Percentiles rank a stretch among this genome's conserved stretches.
Conservation (phyloP, 1,284 basidiomycete genomes). For the Cryptococcus jaspeensis region DNA sequence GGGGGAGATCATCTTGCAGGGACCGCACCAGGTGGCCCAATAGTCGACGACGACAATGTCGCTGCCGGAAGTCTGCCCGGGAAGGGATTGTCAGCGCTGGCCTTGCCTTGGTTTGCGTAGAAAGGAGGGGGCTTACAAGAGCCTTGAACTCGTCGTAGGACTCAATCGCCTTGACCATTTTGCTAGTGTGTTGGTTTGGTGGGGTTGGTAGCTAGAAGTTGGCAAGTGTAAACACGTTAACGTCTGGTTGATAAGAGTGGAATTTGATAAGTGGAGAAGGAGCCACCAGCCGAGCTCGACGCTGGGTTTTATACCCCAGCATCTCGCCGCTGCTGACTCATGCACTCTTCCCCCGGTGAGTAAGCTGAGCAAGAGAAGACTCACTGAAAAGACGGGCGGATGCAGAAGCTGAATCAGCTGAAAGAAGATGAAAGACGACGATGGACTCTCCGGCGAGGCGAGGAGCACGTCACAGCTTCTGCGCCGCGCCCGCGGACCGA, state of each 20-base stretch:
- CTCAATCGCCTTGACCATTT: conserved; percentile 57
- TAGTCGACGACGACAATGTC: conserved; percentile 67
- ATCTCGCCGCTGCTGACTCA: neutral
- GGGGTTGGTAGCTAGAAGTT: neutral
- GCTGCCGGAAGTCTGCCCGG: conserved; percentile 12
- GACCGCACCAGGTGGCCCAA: conserved; percentile 61
- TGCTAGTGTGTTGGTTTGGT: no score
- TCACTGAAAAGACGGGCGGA: no score
- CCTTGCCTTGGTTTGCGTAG: no score
- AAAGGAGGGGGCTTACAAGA: conserved; percentile 51
- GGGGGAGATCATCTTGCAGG: conserved; percentile 74
- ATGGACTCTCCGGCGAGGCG: no score
- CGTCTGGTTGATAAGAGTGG: no score
- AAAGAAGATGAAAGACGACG: no score
- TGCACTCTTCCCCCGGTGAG: neutral
- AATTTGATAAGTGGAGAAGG: no score
- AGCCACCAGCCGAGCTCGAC: neutral
- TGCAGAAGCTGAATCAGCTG: no score
- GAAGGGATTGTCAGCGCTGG: neutral
- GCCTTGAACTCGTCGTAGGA: conserved; percentile 60
- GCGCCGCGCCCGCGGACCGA: no score
- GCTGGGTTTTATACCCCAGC: neutral
- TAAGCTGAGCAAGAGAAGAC: neutral
- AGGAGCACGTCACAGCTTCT: no score
- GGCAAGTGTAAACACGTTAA: neutral